Evolutionary conservation across 768 basidiomycete genomes (phyloP).

Genomic region (Kondoa malvinella): DNA sequence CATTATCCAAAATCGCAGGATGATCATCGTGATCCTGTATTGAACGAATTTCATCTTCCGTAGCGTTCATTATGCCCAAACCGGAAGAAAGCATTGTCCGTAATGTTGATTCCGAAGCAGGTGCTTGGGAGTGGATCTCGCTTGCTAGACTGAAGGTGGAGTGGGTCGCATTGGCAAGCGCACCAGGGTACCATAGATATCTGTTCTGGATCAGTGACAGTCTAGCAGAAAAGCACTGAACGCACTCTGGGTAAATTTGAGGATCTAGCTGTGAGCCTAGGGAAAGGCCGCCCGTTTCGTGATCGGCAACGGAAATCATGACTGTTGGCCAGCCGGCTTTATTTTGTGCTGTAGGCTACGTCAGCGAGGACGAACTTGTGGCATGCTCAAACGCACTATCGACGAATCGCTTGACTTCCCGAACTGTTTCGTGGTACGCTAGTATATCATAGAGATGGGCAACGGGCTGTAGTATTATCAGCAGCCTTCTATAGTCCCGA

Average conservation of each 20-base stretch:
- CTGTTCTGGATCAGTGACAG: background rate
- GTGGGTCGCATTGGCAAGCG: conserved; percentile 23
- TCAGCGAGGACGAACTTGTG: background rate
- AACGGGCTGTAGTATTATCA: conserved; percentile 5
- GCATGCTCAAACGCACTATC: background rate
- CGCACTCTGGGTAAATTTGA: conserved; percentile 24
- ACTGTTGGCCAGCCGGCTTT: conserved; percentile 20
- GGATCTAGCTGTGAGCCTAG: conserved; percentile 24
- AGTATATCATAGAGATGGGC: conserved; percentile 25
- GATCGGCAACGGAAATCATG: conserved; percentile 26
- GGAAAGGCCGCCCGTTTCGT: conserved; percentile 28
- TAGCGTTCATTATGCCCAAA: conserved; percentile 23
- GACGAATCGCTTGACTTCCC: conserved; percentile 22
- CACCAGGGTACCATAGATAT: conserved; percentile 25
- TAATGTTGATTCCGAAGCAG: conserved; percentile 15
- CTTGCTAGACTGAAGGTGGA: conserved; percentile 21
- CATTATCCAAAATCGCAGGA: conserved; percentile 13
- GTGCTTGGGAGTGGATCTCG: conserved; percentile 11
- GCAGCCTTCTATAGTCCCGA: conserved; percentile 16
- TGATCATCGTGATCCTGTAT: conserved; percentile 8
- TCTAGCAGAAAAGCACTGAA: conserved; percentile 7
- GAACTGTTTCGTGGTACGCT: conserved; percentile 25
- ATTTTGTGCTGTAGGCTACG: conserved; percentile 11
- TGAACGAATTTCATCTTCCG: conserved; percentile 19
- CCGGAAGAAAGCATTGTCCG: conserved; percentile 22